phyloP scores from a whole-genome alignment of 441 rosid species.

The Arabidopsis hybrid region DNA sequence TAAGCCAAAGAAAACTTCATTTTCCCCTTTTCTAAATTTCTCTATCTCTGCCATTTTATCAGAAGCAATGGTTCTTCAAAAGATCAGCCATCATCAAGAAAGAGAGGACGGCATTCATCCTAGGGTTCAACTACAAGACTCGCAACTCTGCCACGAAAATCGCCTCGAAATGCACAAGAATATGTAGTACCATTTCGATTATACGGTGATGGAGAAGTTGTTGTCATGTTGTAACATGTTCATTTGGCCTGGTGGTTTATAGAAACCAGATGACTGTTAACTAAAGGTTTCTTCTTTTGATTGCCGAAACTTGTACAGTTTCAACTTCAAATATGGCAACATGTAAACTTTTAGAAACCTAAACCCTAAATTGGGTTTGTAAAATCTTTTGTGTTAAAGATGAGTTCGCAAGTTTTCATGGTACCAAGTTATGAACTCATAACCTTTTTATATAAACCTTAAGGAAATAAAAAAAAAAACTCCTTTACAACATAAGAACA shows the following conservation, averaged over 20 bases:
- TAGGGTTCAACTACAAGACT: constrained; percentile 10
- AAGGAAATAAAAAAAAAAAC: not conserved
- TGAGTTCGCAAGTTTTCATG: not conserved
- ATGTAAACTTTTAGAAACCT: constrained; percentile 9
- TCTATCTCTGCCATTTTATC: not conserved
- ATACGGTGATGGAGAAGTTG: constrained; percentile 21
- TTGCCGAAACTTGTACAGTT: constrained; percentile 40
- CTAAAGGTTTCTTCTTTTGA: constrained; percentile 28
- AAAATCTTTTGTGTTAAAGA: constrained; percentile 4
- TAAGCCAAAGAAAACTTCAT: constrained; percentile 9
- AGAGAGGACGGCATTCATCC: constrained; percentile 38
- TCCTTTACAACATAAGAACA: constrained; percentile 6
- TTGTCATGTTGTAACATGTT: constrained; percentile 25
- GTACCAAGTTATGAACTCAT: not conserved
- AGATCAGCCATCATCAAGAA: constrained; percentile 39
- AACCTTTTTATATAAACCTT: not conserved
- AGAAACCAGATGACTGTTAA: constrained; percentile 34
- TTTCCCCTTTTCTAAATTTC: constrained; percentile 1
- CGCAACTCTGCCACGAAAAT: constrained; percentile 1
- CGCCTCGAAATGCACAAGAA: constrained; percentile 12
- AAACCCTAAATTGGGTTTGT: constrained; percentile 23
- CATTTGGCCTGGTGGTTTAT: constrained; percentile 27
- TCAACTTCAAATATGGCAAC: constrained; percentile 7
- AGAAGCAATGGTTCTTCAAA: constrained; percentile 45
- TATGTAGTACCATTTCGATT: constrained; percentile 1